These are phyloP conservation scores for Rhynchosporium secalis DNA, from an alignment of 2,329 filamentous ascomycete species.

Conservation along the genomic window DNA sequence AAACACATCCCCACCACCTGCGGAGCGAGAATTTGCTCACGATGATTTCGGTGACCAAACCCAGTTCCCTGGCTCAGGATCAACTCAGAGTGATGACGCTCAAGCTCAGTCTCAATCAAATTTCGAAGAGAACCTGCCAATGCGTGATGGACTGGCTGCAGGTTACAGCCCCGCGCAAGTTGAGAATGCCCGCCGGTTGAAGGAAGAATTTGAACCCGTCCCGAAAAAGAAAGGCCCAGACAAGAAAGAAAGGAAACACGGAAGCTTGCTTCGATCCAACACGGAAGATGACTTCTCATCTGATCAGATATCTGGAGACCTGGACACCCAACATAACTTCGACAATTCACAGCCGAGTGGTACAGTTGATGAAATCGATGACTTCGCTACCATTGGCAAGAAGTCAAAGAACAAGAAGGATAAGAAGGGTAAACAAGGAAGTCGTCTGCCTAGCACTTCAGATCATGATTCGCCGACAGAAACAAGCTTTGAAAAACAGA, in stretches of 20 bases:
- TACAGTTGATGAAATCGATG: conserved; percentile 19
- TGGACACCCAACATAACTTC: conserved; percentile 11
- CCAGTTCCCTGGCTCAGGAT: conserved; percentile 18
- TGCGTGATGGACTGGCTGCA: conserved; percentile 26
- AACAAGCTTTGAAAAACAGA: background rate
- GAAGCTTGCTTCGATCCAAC: conserved; percentile 23
- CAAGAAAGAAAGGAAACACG: conserved; percentile 43
- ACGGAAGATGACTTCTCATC: conserved; percentile 28
- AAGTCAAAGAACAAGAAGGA: conserved; percentile 33
- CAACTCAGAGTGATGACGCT: conserved; percentile 12
- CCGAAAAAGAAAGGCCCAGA: conserved; percentile 45
- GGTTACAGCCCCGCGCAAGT: conserved; percentile 36
- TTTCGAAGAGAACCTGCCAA: conserved; percentile 7
- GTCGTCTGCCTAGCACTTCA: conserved; percentile 5
- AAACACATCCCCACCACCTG: conserved; percentile 33
- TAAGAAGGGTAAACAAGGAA: conserved; percentile 30
- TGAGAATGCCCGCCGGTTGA: conserved; percentile 34
- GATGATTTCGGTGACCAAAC: conserved; percentile 27
- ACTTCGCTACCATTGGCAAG: conserved; percentile 24
- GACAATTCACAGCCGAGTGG: conserved; percentile 14
- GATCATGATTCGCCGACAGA: conserved; percentile 2
- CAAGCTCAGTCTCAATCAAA: conserved; percentile 13
- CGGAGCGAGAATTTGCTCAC: conserved; percentile 20
- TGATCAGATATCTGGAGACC: conserved; percentile 17
- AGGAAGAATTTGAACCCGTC: conserved; percentile 35